Evolutionary conservation across 768 basidiomycete genomes (phyloP).

Genomic region (Russula earlei): DNA sequence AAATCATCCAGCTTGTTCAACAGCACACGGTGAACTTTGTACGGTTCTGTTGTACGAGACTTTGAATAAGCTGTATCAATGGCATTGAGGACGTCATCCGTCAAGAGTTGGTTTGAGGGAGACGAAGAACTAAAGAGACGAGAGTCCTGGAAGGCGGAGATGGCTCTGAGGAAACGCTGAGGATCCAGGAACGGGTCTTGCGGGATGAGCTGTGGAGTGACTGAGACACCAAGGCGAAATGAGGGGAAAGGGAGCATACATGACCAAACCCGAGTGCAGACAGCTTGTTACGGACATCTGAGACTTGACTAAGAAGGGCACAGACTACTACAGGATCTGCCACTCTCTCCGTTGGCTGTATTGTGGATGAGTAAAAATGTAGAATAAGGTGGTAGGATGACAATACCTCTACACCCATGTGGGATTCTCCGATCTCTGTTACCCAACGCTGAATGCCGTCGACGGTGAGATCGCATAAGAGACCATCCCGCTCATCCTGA

Average conservation of each 20-base stretch:
- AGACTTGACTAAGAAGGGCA: slow-evolving; percentile 58
- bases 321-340: slow-evolving; percentile 67
- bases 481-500: slow-evolving; percentile 42
- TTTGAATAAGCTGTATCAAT: slow-evolving; percentile 43
- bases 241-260: slow-evolving; percentile 23
- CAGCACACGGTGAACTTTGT: slow-evolving; percentile 54
- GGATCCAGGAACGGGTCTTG: slow-evolving; percentile 78
- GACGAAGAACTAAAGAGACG: slow-evolving; percentile 8
- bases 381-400: not conserved
- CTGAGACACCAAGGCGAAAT: not conserved
- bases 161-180: slow-evolving; percentile 41
- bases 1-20: slow-evolving; percentile 51
- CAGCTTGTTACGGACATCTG: slow-evolving; percentile 61
- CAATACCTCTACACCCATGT: slow-evolving; percentile 51
- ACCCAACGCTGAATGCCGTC: slow-evolving; percentile 65
- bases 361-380: not conserved
- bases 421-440: slow-evolving; percentile 51
- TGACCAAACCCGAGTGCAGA: slow-evolving; percentile 42
- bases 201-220: slow-evolving; percentile 34
- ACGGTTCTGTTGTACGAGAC: slow-evolving; percentile 38
- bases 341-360: slow-evolving; percentile 61
- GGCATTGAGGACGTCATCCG: slow-evolving; percentile 37
- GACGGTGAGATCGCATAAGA: slow-evolving; percentile 70
- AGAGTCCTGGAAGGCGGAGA: slow-evolving; percentile 29
- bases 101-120: slow-evolving; percentile 23